Percentiles rank a stretch among this genome's conserved stretches.
Conservation (phyloP, 495 filamentous ascomycete species). For the Penicillium cataractarum region DNA sequence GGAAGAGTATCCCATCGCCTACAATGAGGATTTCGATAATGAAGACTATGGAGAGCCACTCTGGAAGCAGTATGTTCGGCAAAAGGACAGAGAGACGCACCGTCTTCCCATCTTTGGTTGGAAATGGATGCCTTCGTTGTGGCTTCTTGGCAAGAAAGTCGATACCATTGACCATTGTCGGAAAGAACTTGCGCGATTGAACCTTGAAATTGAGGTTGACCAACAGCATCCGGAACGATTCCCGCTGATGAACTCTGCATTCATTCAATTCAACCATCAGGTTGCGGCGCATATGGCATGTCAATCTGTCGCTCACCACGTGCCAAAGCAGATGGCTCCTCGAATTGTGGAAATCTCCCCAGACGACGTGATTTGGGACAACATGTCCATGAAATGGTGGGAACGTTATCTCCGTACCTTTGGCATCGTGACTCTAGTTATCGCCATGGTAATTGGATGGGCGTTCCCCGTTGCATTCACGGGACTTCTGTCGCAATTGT, state of each 20-base stretch:
- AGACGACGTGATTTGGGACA: slow-evolving; percentile 94
- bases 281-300: slow-evolving; percentile 98
- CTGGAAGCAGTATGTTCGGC: slow-evolving; percentile 82
- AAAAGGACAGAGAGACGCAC: slow-evolving; percentile 84
- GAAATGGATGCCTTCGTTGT: slow-evolving; percentile 82
- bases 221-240: slow-evolving; percentile 85
- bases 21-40: slow-evolving; percentile 66
- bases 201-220: slow-evolving; percentile 90
- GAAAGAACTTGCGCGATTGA: slow-evolving; percentile 83
- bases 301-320: slow-evolving; percentile 87
- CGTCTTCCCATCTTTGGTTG: slow-evolving; percentile 76
- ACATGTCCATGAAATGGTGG: slow-evolving; percentile 98
- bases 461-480: slow-evolving; percentile 90
- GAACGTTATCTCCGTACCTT: slow-evolving; percentile 77
- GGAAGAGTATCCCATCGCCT: slow-evolving; percentile 71
- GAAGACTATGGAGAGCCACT: slow-evolving; percentile 65
- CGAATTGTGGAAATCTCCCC: slow-evolving; percentile 91
- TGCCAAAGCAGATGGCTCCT: slow-evolving; percentile 93
- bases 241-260: slow-evolving; percentile 95
- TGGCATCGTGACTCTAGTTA: slow-evolving; percentile 65
- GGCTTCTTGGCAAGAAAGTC: slow-evolving; percentile 84
- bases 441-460: slow-evolving; percentile 84
- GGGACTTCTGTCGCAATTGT: slow-evolving; percentile 75
- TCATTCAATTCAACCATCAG: slow-evolving; percentile 98
- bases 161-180: slow-evolving; percentile 94